Conservation (phyloP, 2,329 filamentous ascomycete species). For the Davidsoniella virescens region DNA sequence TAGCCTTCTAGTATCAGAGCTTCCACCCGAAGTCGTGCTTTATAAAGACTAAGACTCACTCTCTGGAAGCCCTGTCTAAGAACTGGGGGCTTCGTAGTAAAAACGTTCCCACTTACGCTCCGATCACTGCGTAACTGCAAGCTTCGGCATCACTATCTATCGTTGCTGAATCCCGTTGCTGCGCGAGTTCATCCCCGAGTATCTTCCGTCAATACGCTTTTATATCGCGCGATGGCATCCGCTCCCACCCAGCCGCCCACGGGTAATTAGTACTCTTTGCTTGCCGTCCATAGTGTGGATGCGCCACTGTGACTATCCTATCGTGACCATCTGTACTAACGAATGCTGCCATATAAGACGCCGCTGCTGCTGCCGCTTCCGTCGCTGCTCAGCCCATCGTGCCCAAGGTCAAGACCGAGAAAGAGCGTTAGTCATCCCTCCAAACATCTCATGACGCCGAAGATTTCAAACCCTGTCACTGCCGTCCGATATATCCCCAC, state of each 20-base stretch:
- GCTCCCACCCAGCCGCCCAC: conserved; percentile 7
- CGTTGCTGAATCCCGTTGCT: background rate
- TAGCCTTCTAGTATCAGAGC: background rate
- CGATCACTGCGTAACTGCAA: conserved; percentile 9
- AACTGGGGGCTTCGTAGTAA: conserved; percentile 11
- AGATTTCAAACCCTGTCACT: background rate
- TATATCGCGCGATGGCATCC: conserved; percentile 11
- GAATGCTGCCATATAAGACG: conserved; percentile 7
- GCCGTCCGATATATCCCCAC: background rate
- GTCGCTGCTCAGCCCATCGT: conserved; percentile 19
- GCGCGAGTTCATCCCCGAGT: background rate
- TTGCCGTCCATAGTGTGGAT: background rate
- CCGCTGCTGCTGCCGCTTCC: conserved; percentile 19
- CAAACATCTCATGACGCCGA: background rate
- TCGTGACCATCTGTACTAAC: background rate
- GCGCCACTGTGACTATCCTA: too few relatives aligned
- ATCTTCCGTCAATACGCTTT: background rate
- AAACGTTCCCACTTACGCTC: conserved; percentile 12
- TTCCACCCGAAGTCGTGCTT: background rate
- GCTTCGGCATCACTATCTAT: conserved; percentile 8
- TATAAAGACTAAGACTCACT: background rate
- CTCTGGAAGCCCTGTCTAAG: conserved; percentile 7
- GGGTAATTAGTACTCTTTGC: conserved; percentile 1
- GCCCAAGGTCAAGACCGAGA: conserved; percentile 33
- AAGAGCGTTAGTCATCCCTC: conserved; percentile 26